A percentile compares a stretch with the other conserved stretches of the same genome.
Conservation (phyloP, 176 grass and related monocot genomes). For the Hyparrhenia diplandra region DNA sequence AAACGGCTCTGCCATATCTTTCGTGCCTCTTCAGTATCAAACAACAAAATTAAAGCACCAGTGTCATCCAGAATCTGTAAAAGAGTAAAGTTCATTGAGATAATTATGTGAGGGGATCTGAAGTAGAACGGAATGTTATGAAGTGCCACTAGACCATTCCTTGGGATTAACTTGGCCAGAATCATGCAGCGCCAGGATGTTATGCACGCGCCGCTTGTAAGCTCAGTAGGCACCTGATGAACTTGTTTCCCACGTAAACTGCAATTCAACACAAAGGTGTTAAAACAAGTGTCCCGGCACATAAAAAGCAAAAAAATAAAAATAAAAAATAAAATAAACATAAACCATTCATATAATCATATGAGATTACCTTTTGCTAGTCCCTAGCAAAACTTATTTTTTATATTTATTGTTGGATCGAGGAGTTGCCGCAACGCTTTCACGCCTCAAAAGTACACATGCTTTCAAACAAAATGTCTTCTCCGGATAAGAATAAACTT, state of each 20-base stretch:
- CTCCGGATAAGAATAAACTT: no score
- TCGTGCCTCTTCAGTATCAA: slow-evolving; percentile 61
- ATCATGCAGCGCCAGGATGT: slow-evolving; percentile 81
- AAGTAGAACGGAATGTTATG: neutral
- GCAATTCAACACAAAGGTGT: slow-evolving; percentile 36
- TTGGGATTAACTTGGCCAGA: slow-evolving; percentile 89
- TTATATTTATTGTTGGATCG: no score
- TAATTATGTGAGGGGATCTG: slow-evolving; percentile 4
- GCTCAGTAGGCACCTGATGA: slow-evolving; percentile 60
- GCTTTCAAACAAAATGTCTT: no score
- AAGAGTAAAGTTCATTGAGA: slow-evolving; percentile 24
- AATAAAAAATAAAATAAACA: no score
- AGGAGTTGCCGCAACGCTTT: no score
- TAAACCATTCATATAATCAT: neutral
- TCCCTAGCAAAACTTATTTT: no score
- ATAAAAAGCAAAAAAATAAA: slow-evolving; percentile 10
- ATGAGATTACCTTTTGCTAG: no score
- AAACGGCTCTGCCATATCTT: slow-evolving; percentile 82
- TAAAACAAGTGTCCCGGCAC: slow-evolving; percentile 11
- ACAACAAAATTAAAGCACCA: slow-evolving; percentile 78
- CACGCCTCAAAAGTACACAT: no score
- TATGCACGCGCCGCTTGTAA: slow-evolving; percentile 76
- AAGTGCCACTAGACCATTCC: slow-evolving; percentile 48
- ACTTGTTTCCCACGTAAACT: slow-evolving; percentile 96
- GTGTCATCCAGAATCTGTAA: slow-evolving; percentile 84